Evolutionary conservation across 495 filamentous ascomycete species (phyloP).

Genomic region (Aspergillus cristatus): DNA sequence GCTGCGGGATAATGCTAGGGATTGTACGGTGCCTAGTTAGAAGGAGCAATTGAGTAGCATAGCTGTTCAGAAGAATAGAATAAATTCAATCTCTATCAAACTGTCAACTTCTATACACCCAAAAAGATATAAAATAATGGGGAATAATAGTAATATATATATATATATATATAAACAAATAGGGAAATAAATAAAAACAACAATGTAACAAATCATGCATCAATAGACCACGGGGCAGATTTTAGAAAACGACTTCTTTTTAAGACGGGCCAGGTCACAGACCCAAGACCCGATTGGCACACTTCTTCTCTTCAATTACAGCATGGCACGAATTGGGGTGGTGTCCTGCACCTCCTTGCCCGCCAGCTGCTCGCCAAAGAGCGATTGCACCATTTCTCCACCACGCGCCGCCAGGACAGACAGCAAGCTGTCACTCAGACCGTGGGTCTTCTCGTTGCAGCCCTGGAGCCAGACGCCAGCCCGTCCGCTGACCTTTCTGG

Average conservation of each 20-base stretch:
- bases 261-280: too few relatives aligned
- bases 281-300: too few relatives aligned
- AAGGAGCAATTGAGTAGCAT: too few relatives aligned
- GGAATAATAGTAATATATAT: slow-evolving; percentile 1
- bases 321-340: slow-evolving; percentile 31
- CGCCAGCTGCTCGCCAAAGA: slow-evolving; percentile 50
- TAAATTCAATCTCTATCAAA: too few relatives aligned
- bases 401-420: slow-evolving; percentile 68
- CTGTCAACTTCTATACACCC: too few relatives aligned
- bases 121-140: slow-evolving; percentile 1
- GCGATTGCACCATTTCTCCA: slow-evolving; percentile 67
- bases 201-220: background rate
- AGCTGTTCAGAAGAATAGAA: too few relatives aligned
- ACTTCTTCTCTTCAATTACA: slow-evolving; percentile 12
- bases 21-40: too few relatives aligned
- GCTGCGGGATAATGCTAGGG: too few relatives aligned
- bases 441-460: slow-evolving; percentile 87
- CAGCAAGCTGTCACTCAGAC: slow-evolving; percentile 72
- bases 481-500: slow-evolving; percentile 49
- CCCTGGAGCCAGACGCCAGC: slow-evolving; percentile 89
- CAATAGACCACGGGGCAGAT: background rate
- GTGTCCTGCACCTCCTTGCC: slow-evolving; percentile 30
- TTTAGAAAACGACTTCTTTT: background rate
- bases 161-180: too few relatives aligned
- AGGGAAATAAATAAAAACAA: too few relatives aligned